phyloP scores from a whole-genome alignment of 2,329 filamentous ascomycete species.

The Teratosphaeria nubilosa region DNA sequence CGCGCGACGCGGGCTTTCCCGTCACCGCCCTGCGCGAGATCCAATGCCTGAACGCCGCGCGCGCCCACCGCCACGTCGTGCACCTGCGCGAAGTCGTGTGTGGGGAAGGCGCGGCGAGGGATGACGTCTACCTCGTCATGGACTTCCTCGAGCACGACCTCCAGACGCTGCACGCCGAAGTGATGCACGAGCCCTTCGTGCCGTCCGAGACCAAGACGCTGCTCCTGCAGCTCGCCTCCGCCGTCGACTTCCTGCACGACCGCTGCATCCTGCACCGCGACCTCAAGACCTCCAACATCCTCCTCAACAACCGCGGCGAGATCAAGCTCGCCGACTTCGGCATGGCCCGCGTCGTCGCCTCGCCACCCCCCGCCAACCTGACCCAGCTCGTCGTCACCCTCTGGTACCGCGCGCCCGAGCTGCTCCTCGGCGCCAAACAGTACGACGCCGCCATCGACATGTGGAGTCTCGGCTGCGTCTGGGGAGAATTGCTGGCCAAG shows the following conservation, averaged over 20 bases:
- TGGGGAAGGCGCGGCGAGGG: constrained; percentile 18
- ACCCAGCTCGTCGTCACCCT: constrained; percentile 92
- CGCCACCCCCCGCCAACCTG: constrained; percentile 62
- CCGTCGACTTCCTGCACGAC: constrained; percentile 74
- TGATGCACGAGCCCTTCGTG: constrained; percentile 83
- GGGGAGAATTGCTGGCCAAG: constrained; percentile 77
- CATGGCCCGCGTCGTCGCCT: constrained; percentile 84
- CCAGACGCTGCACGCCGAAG: constrained; percentile 77
- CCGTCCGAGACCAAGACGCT: constrained; percentile 88
- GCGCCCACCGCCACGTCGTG: constrained; percentile 71
- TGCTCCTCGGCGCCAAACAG: constrained; percentile 66
- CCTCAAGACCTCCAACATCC: constrained; percentile 84
- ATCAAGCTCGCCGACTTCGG: constrained; percentile 97
- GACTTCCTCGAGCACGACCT: constrained; percentile 97
- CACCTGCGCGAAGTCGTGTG: constrained; percentile 67
- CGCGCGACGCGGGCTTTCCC: constrained; percentile 66
- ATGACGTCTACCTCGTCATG: constrained; percentile 82
- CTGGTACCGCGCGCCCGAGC: constrained; percentile 90
- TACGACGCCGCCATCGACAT: constrained; percentile 78
- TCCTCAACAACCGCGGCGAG: constrained; percentile 88
- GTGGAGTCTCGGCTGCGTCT: constrained; percentile 95
- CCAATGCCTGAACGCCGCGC: constrained; percentile 71
- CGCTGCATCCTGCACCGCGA: constrained; percentile 85
- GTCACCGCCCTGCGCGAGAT: constrained; percentile 92
- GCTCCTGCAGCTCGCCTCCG: constrained; percentile 69